Conservation (phyloP, 495 filamentous ascomycete genomes). For the Cercophora sp. region DNA sequence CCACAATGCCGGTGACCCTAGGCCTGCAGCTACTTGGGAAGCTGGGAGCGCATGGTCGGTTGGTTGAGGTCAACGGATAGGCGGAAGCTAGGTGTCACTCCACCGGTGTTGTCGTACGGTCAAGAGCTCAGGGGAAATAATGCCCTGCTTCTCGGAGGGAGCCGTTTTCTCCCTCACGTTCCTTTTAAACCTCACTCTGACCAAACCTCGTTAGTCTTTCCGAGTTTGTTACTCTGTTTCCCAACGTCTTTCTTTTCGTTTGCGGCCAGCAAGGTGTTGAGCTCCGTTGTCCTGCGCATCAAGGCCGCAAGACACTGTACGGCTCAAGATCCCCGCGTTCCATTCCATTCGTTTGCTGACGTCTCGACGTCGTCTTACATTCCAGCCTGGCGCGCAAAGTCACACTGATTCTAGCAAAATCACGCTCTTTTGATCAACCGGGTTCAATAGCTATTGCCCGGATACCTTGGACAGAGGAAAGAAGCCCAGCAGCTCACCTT, state of each 20-base stretch:
- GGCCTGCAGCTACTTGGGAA: slow-evolving; percentile 8
- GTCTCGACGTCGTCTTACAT: slow-evolving; percentile 12
- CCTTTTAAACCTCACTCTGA: not conserved
- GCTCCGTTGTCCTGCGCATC: not conserved
- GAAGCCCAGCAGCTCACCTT: not conserved
- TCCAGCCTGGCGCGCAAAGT: slow-evolving; percentile 7
- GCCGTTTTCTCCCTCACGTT: not conserved
- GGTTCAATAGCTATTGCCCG: no score
- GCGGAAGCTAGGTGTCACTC: slow-evolving; percentile 1
- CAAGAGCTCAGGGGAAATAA: not conserved
- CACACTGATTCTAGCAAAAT: not conserved
- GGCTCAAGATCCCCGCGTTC: no score
- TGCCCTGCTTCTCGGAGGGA: not conserved
- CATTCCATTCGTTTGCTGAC: not conserved
- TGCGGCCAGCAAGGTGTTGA: no score
- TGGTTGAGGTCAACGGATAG: slow-evolving; percentile 15
- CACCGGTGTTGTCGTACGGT: slow-evolving; percentile 12
- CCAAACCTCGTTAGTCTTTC: no score
- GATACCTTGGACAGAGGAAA: no score
- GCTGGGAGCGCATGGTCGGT: slow-evolving; percentile 15
- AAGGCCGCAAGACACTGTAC: not conserved
- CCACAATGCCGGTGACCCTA: no score
- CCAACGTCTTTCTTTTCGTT: not conserved
- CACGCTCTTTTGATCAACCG: slow-evolving; percentile 7
- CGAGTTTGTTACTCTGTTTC: not conserved